Evolutionary conservation across 1,284 basidiomycete genomes (phyloP), one percentile per base, ranked within the genome.

Genomic region (Cryptococcus amylolentus): DNA sequence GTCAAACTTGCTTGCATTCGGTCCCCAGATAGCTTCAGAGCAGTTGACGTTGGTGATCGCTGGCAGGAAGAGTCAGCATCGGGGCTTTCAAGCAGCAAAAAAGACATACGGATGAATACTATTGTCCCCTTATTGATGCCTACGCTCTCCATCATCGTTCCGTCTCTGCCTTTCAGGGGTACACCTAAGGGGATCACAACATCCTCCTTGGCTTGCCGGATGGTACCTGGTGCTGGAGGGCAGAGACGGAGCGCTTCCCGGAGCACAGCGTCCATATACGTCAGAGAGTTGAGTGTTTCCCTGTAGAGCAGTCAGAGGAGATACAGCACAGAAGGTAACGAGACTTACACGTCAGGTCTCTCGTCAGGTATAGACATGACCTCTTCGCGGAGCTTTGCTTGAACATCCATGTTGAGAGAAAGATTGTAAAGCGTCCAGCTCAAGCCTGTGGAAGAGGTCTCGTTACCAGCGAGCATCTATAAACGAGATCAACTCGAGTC

Each of bases 341-440:
- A 58, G 47, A 65, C 61, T 65, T 42, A 66, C 69, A 69, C 55
- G 28, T 50, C 58, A 23, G 73, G 70, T 43, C 64, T 55, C 41
- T 71, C 66, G n/a, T 85, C 83, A 20, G 48, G 70, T 3, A 72
- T 70, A 18, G 66, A 60, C 40, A 71, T 64, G 0, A 87, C 70
- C 49, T 86, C 85, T 5, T 73, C 72, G 4, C 87, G 81, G 2
- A 91, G 79, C 35, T 75, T 76, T n/a, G 67, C 63, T 70, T 91
- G 89, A 7, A 80, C 75, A 1, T 77, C 76, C 0, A 80, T 83
- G 51, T 83, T 69, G 37, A 78, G 79, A 0, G 84, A 79, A 18
- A 91, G 83, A 27, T 83, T 82, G 69, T 86, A 86, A 1, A 90
- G 76, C 55, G 82, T 84, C 88, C 88, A 92, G 5, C 86, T 83